phyloP scores from a whole-genome alignment of 2,329 filamentous ascomycete genomes.

The Chrysoporthe austroafricana region DNA sequence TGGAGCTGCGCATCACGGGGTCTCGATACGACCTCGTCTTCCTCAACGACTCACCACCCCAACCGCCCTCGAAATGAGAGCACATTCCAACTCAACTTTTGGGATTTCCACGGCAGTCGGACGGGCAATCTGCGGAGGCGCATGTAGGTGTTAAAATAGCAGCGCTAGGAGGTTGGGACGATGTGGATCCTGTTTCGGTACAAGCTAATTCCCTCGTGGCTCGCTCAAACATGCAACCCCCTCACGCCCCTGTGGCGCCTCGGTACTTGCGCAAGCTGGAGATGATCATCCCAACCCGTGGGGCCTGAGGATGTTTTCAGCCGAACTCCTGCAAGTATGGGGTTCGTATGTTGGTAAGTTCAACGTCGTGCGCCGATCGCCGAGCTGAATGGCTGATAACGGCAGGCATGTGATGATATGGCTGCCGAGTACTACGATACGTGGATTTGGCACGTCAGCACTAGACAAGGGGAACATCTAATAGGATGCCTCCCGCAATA shows the following conservation, averaged over 20 bases:
- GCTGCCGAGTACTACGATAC: background rate
- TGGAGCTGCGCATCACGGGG: background rate
- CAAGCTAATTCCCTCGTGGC: background rate
- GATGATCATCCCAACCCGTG: background rate
- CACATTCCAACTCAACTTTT: background rate
- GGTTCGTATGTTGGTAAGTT: no score
- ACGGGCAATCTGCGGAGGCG: background rate
- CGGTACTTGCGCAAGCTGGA: constrained; percentile 5
- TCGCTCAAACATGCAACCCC: background rate
- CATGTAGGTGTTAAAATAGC: background rate
- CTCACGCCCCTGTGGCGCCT: constrained; percentile 2
- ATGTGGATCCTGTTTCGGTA: background rate
- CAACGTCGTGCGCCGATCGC: background rate
- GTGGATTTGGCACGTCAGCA: background rate
- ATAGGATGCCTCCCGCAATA: background rate
- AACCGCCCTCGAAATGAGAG: background rate
- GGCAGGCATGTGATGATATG: background rate
- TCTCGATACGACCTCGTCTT: background rate
- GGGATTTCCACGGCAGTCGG: background rate
- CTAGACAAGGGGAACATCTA: background rate
- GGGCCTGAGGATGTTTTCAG: background rate
- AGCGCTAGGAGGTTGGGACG: background rate
- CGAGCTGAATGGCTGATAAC: background rate
- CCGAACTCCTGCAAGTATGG: background rate
- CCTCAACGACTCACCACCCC: background rate